Evolutionary conservation across 179 eudicot genomes (phyloP), one percentile per base, ranked within the genome.

Genomic region (Pouteria campechiana): DNA sequence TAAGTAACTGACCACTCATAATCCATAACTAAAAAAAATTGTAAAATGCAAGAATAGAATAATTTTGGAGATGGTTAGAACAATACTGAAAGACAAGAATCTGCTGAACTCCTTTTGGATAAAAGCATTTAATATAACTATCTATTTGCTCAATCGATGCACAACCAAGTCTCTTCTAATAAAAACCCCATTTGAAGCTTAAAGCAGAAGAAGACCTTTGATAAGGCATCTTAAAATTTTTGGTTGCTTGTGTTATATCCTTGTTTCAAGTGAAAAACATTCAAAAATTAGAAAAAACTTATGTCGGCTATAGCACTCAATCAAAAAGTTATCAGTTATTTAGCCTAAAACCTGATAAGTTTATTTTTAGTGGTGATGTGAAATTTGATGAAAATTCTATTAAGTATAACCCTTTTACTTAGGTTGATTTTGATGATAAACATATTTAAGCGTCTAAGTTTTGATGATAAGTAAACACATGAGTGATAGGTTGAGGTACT

Each of bases 11-110:
- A 44, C 41, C 1, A 30, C 21, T 7, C 43, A 48, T n/a, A 34
- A 45, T 4, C 62, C 53, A 1, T 37, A 65, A 27, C 57, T 52
- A 16, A 54, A 63, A 33, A 50, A 50, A 12, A 54, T 50, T 0
- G 36, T 25, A 1, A 38, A 44, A 37, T 44, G 29, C 11, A 38
- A 46, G 30, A 63, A 64, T n/a, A 12, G 23, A 25, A 51, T 24
- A 5, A 21, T 37, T 2, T 3, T 43, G 4, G 52, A 52, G 12
- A 50, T 38, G 45, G 46, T 41, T 0, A 51, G 43, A 21, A 17
- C 25, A 1, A 60, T 44, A 36, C 6, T 52, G 0, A 10, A 21
- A 2, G 30, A 22, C 0, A 23, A 44, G 8, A 12, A 22, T 0
- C 1, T 59, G 9, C 52, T 57, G 2, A 30, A 40, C 0, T 8